Evolutionary conservation across 768 basidiomycete genomes (phyloP).

Genomic region (Pulveroboletus frians): DNA sequence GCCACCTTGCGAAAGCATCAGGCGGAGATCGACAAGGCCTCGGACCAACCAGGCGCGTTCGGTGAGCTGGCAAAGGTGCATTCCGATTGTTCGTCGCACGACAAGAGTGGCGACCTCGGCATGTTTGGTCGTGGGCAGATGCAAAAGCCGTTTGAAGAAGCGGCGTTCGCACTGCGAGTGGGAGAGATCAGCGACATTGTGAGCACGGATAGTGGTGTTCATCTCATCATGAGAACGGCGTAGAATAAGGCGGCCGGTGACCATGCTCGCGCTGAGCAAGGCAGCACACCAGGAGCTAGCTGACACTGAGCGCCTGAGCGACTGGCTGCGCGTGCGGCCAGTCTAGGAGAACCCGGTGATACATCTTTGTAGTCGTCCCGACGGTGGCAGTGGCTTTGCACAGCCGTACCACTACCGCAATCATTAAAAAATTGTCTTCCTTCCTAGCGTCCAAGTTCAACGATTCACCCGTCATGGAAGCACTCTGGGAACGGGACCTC

Average conservation of each 20-base stretch:
- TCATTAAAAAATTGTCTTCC: too few relatives aligned
- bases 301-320: too few relatives aligned
- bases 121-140: slow-evolving; percentile 82
- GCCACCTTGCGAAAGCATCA: slow-evolving; percentile 65
- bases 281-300: background rate
- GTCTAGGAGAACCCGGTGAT: background rate
- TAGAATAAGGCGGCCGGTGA: slow-evolving; percentile 24
- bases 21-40: slow-evolving; percentile 46
- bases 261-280: background rate
- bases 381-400: background rate
- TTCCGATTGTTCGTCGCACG: slow-evolving; percentile 89
- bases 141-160: slow-evolving; percentile 97
- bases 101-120: slow-evolving; percentile 82
- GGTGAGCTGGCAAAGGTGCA: slow-evolving; percentile 66
- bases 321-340: background rate
- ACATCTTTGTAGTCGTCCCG: background rate
- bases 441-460: too few relatives aligned
- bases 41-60: slow-evolving; percentile 53
- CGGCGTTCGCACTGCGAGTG: slow-evolving; percentile 64
- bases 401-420: background rate
- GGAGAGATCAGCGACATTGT: slow-evolving; percentile 79
- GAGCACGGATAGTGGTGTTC: slow-evolving; percentile 91
- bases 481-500: slow-evolving; percentile 2
- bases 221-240: slow-evolving; percentile 84
- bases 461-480: background rate